Conservation (phyloP, 129 eudicot species). For the Flaveria linearis region DNA sequence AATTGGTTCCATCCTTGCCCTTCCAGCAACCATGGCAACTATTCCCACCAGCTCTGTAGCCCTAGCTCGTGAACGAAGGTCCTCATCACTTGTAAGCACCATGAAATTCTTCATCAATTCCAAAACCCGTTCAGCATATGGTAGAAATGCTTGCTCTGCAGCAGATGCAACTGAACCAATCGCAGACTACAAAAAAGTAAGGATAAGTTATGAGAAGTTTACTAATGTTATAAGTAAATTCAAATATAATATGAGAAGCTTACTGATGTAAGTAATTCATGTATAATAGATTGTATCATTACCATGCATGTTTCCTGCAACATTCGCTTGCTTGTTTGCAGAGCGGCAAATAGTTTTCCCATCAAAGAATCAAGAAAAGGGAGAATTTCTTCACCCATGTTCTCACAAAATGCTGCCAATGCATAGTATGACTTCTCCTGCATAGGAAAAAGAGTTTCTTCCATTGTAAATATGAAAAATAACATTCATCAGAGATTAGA, state of each 20-base stretch:
- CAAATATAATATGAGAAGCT: background rate
- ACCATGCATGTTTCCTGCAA: conserved; percentile 99
- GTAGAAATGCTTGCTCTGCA: conserved; percentile 88
- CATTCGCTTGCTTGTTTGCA: conserved; percentile 80
- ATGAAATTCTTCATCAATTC: conserved; percentile 88
- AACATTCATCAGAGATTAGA: background rate
- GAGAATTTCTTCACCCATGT: conserved; percentile 96
- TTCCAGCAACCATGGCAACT: conserved; percentile 97
- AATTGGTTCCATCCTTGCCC: conserved; percentile 90
- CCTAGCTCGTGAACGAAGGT: conserved; percentile 94
- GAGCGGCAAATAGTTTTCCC: conserved; percentile 73
- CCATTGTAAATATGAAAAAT: background rate
- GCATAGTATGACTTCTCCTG: conserved; percentile 99
- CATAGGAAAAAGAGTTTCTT: conserved; percentile 19
- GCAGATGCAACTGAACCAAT: conserved; percentile 99
- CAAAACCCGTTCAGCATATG: conserved; percentile 93
- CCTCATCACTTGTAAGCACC: conserved; percentile 94
- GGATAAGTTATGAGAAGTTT: conserved; percentile 16
- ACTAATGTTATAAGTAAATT: background rate
- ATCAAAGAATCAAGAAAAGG: conserved; percentile 89
- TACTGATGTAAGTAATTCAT: background rate
- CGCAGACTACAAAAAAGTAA: conserved; percentile 67
- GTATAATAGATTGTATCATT: conserved; percentile 12
- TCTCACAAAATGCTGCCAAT: conserved; percentile 95
- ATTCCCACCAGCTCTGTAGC: conserved; percentile 97